A percentile compares a stretch with the other conserved stretches of the same genome.
phyloP scores from a whole-genome alignment of 257 asterid species.

The Primulina huaijiensis region DNA sequence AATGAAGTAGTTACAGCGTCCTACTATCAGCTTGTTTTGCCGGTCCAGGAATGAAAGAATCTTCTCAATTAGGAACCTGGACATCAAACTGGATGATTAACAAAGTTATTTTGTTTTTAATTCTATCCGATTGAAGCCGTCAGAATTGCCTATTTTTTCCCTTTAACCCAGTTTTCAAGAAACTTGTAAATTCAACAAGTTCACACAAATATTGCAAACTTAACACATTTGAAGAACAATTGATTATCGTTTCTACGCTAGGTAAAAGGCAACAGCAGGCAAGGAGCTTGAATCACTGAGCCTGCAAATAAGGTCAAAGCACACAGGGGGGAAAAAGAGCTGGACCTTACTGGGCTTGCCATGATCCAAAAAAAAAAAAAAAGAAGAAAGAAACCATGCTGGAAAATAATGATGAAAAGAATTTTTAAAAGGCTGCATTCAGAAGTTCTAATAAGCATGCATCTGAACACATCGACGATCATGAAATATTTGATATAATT shows the following conservation, averaged over 20 bases:
- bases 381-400: not conserved
- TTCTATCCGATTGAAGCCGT: conserved; percentile 15
- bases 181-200: not conserved
- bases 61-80: conserved; percentile 31
- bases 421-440: not conserved
- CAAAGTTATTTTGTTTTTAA: not conserved
- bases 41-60: conserved; percentile 33
- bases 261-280: conserved; percentile 1
- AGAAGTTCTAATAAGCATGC: not conserved
- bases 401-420: conserved; percentile 6
- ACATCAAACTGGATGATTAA: conserved; percentile 22
- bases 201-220: not conserved
- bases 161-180: not conserved
- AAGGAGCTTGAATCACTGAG: conserved; percentile 1
- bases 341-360: not conserved
- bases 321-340: conserved; percentile 1
- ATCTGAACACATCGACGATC: not conserved
- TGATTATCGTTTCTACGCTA: not conserved
- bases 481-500: conserved; percentile 8
- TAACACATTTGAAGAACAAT: not conserved
- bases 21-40: conserved; percentile 56
- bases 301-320: conserved; percentile 9
- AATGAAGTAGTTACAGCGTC: conserved; percentile 48
- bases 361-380: too few species aligned
- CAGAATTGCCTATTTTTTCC: conserved; percentile 6